Evolutionary conservation across 148 eudicot genomes (phyloP).

Genomic region (Rhododendron ovatum): DNA sequence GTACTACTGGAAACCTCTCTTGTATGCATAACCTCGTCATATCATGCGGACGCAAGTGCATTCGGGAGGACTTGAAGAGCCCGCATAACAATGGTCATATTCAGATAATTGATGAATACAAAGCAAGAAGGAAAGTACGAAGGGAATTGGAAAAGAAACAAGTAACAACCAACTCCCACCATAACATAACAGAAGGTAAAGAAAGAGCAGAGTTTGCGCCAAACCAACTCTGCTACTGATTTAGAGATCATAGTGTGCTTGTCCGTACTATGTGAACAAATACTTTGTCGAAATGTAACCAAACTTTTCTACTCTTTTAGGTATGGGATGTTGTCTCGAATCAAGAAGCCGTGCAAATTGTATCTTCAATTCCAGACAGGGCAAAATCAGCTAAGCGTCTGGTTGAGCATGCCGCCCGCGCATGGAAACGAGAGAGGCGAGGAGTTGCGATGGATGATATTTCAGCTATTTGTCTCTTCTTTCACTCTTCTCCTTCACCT

Average conservation of each 20-base stretch:
- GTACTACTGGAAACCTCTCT: background rate
- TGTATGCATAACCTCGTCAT: background rate
- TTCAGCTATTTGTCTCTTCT: constrained; percentile 77
- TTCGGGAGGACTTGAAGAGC: background rate
- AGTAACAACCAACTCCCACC: background rate
- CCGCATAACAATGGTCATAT: background rate
- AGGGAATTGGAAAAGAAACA: background rate
- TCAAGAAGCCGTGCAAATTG: constrained; percentile 71
- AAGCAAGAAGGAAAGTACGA: background rate
- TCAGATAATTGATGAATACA: background rate
- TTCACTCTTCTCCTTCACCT: constrained; percentile 34
- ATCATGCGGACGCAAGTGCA: background rate
- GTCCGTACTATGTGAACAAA: background rate
- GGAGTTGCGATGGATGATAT: constrained; percentile 73
- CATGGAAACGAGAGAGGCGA: constrained; percentile 65
- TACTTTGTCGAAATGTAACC: background rate
- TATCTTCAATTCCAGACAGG: constrained; percentile 43
- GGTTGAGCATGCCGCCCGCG: constrained; percentile 50
- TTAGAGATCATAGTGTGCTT: background rate
- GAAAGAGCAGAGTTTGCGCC: background rate
- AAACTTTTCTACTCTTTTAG: constrained; percentile 22
- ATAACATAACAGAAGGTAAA: background rate
- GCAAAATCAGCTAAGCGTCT: constrained; percentile 58
- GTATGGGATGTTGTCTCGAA: constrained; percentile 94
- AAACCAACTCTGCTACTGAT: background rate